A percentile compares a stretch with the other conserved stretches of the same genome.
These are phyloP conservation scores for Crinitomyces ghanaensis DNA, from an alignment of 805 yeast species.

Conservation along the genomic window DNA sequence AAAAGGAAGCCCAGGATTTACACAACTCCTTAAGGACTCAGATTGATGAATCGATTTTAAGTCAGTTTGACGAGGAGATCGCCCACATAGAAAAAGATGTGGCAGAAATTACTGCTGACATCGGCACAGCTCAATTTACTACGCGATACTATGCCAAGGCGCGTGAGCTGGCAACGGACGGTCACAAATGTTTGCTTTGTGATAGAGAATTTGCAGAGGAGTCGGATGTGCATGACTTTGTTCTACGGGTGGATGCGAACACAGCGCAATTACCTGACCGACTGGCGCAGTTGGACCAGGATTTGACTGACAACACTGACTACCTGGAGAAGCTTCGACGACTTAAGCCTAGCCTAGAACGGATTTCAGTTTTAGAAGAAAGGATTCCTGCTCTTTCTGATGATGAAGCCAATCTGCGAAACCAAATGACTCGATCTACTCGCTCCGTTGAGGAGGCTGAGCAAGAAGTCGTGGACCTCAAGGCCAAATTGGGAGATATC, in stretches of 20 bases:
- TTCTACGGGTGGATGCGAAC: conserved; percentile 20
- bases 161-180: background rate
- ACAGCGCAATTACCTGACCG: conserved; percentile 26
- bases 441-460: conserved; percentile 6
- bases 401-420: conserved; percentile 19
- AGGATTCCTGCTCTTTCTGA: conserved; percentile 11
- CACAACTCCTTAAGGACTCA: too few species aligned
- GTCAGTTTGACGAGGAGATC: background rate
- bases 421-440: too few species aligned
- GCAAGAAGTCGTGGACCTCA: conserved; percentile 10
- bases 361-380: conserved; percentile 8
- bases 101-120: conserved; percentile 31
- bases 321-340: conserved; percentile 17
- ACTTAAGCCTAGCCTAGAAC: conserved; percentile 7
- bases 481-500: conserved; percentile 13
- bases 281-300: conserved; percentile 8
- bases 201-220: conserved; percentile 46
- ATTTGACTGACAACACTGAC: conserved; percentile 17
- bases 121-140: conserved; percentile 48
- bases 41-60: background rate
- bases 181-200: conserved; percentile 58
- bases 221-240: conserved; percentile 17
- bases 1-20: too few species aligned
- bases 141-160: conserved; percentile 36
- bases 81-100: background rate